A percentile compares a stretch with the other conserved stretches of the same genome.
Evolutionary conservation across 768 basidiomycete genomes (phyloP).

Genomic region (Boletus vinaceobasis): DNA sequence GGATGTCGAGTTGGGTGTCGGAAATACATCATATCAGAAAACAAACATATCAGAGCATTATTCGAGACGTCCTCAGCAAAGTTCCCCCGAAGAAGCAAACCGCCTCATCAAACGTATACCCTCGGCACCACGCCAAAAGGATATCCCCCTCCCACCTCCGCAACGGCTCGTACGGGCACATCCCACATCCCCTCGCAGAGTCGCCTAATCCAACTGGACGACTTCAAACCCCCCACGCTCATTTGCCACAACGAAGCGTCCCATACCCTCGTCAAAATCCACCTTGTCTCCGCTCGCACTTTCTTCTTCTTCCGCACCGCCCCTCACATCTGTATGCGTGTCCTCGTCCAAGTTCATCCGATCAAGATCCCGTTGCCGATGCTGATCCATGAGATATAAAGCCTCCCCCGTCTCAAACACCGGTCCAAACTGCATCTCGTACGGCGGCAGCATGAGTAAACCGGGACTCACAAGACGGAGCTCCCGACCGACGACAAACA

Average conservation of each 20-base stretch:
- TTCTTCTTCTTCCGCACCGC: not conserved
- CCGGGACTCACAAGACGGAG: slow-evolving; percentile 23
- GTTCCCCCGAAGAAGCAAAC: not conserved
- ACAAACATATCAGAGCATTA: not conserved
- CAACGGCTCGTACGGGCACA: not conserved
- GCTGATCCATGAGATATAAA: slow-evolving; percentile 14
- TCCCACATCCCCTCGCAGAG: not conserved
- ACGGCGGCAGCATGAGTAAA: slow-evolving; percentile 25
- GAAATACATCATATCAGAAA: not conserved
- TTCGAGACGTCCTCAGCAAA: not conserved
- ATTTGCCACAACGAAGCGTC: slow-evolving; percentile 28
- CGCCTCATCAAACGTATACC: not conserved
- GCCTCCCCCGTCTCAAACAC: slow-evolving; percentile 23
- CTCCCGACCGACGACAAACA: slow-evolving; percentile 25
- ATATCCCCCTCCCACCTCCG: not conserved
- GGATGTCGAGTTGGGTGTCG: not conserved
- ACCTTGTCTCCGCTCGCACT: slow-evolving; percentile 15
- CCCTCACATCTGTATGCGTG: not conserved
- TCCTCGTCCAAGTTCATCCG: not conserved
- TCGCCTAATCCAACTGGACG: slow-evolving; percentile 18
- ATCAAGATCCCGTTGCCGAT: not conserved
- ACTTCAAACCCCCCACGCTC: slow-evolving; percentile 27
- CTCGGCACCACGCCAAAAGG: not conserved
- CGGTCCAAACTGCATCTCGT: slow-evolving; percentile 29
- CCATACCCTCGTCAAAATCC: slow-evolving; percentile 32